Percentiles rank a stretch among this genome's conserved stretches.
Evolutionary conservation across 805 yeast genomes (phyloP).

Genomic region (Lipomyces kockii): DNA sequence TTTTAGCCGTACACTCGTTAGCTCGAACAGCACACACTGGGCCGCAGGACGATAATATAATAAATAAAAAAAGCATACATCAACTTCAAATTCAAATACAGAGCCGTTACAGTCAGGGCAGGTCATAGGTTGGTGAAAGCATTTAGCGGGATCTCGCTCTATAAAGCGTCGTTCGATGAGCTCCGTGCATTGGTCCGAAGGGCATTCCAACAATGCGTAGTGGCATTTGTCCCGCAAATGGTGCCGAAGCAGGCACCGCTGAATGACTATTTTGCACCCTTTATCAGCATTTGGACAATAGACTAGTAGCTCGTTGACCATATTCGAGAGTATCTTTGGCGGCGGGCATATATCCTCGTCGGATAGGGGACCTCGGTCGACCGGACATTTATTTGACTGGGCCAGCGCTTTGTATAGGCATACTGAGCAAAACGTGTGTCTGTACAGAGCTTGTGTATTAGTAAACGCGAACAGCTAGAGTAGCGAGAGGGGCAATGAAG

Average conservation of each 20-base stretch:
- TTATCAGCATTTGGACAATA: conserved; percentile 56
- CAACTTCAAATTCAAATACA: conserved; percentile 17
- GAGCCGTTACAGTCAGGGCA: conserved; percentile 37
- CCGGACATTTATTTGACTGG: conserved; percentile 54
- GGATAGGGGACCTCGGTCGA: conserved; percentile 60
- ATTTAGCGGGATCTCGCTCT: conserved; percentile 14
- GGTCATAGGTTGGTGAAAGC: conserved; percentile 36
- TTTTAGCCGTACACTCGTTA: not conserved
- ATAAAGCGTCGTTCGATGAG: conserved; percentile 35
- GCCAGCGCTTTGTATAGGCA: conserved; percentile 50
- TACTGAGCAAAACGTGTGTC: conserved; percentile 64
- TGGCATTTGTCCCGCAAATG: conserved; percentile 54
- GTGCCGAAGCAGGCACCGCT: conserved; percentile 60
- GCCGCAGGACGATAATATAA: not conserved
- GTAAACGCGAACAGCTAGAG: not conserved
- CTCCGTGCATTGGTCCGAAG: conserved; percentile 39
- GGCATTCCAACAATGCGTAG: conserved; percentile 49
- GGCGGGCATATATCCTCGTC: conserved; percentile 52
- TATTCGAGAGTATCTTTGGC: conserved; percentile 61
- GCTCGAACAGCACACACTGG: not conserved
- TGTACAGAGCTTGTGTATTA: conserved; percentile 1
- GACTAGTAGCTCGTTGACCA: conserved; percentile 65
- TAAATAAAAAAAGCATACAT: conserved; percentile 18
- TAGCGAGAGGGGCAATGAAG: not conserved
- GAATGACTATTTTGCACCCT: conserved; percentile 63